Evolutionary conservation across 805 yeast species (phyloP).

Genomic region (Saccharomycopsis sp.): DNA sequence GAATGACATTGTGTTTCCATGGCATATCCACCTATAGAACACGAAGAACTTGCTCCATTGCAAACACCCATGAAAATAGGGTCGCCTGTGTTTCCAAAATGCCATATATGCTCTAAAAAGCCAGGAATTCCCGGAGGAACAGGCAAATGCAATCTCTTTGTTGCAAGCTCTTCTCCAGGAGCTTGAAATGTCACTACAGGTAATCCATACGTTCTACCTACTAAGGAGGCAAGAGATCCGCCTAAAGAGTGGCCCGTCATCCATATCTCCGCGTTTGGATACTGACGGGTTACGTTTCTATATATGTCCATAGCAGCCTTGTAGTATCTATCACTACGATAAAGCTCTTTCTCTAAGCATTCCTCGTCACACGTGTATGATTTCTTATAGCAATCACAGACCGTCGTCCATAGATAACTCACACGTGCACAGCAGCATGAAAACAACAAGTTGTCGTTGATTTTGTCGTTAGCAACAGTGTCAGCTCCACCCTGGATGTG

Average conservation of each 20-base stretch:
- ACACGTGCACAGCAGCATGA: constrained; percentile 96
- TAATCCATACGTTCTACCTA: constrained; percentile 84
- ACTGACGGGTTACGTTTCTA: constrained; percentile 56
- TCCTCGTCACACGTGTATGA: constrained; percentile 84
- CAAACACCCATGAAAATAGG: constrained; percentile 97
- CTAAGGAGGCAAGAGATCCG: constrained; percentile 71
- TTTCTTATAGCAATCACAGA: constrained; percentile 84
- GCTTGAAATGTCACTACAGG: constrained; percentile 91
- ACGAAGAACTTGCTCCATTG: constrained; percentile 84
- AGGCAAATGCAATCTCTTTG: constrained; percentile 81
- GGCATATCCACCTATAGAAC: constrained; percentile 91
- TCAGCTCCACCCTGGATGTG: constrained; percentile 42
- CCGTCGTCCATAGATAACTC: constrained; percentile 87
- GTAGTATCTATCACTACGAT: constrained; percentile 74
- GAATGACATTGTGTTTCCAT: constrained; percentile 95
- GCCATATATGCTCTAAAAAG: constrained; percentile 82
- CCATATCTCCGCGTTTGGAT: constrained; percentile 77
- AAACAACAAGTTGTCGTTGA: constrained; percentile 82
- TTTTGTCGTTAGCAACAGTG: constrained; percentile 73
- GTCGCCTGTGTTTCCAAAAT: constrained; percentile 94
- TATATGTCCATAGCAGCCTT: constrained; percentile 73
- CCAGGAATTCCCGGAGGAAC: constrained; percentile 84
- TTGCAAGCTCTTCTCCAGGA: constrained; percentile 85
- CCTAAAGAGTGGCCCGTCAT: constrained; percentile 94
- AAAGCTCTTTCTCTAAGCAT: constrained; percentile 73